Conservation (phyloP, 352 stramenopile genomes). For the Pythium catenulatum region DNA sequence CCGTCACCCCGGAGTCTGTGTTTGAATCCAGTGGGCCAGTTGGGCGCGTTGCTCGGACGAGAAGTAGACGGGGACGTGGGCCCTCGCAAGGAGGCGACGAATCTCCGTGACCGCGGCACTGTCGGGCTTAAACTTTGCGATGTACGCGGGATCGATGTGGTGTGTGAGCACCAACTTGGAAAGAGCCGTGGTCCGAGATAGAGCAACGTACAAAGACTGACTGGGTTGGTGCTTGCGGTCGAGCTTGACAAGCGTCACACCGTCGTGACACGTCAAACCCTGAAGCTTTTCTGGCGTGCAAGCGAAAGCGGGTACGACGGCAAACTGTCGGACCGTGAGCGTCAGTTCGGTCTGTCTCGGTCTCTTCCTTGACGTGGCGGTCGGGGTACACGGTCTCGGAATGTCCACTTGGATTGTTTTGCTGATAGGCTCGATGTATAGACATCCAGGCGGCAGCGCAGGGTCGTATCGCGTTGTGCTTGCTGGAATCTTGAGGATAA, state of each 20-base stretch:
- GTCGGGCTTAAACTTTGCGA: too few relatives aligned
- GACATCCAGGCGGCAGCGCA: not conserved
- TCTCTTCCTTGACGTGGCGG: too few relatives aligned
- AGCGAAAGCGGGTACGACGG: not conserved
- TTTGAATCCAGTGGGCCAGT: too few relatives aligned
- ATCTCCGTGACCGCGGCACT: too few relatives aligned
- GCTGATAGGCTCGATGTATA: not conserved
- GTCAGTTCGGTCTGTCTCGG: too few relatives aligned
- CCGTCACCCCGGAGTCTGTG: too few relatives aligned
- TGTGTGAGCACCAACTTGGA: not conserved
- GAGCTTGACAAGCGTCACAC: not conserved
- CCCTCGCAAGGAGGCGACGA: too few relatives aligned
- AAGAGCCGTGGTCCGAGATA: not conserved
- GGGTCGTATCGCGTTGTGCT: not conserved
- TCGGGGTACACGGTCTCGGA: not conserved
- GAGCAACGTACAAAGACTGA: not conserved
- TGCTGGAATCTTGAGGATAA: not conserved
- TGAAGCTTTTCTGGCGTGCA: not conserved
- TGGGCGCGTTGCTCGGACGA: too few relatives aligned
- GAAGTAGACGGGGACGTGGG: too few relatives aligned
- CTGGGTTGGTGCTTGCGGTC: not conserved
- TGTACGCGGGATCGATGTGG: not conserved
- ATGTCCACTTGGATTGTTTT: not conserved
- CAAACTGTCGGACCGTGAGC: not conserved
- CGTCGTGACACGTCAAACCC: not conserved